Evolutionary conservation across 2,329 filamentous ascomycete genomes (phyloP).

Genomic region (Blastomyces parvus): DNA sequence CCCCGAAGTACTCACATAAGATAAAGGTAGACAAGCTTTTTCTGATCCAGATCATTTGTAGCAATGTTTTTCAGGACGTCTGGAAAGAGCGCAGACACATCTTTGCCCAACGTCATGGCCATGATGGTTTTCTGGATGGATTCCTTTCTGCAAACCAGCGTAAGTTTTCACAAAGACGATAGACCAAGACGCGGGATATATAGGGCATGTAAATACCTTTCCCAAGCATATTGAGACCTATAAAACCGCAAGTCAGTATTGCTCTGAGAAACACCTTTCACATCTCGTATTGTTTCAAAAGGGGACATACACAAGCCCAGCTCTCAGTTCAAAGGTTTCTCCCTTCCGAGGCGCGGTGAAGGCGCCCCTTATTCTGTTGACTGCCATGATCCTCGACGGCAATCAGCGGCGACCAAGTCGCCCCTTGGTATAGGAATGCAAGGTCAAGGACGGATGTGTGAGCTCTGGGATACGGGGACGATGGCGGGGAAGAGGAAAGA

Average conservation of each 20-base stretch:
- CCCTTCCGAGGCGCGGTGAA: constrained; percentile 91
- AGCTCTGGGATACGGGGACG: not conserved
- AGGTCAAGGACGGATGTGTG: not conserved
- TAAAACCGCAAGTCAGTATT: constrained; percentile 25
- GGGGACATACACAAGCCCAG: constrained; percentile 61
- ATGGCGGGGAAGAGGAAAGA: constrained; percentile 4
- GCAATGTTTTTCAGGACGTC: constrained; percentile 99
- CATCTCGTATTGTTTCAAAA: constrained; percentile 11
- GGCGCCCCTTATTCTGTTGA: constrained; percentile 89
- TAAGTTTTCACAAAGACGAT: constrained; percentile 19
- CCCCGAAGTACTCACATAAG: constrained; percentile 59
- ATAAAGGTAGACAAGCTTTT: constrained; percentile 98
- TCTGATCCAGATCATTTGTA: constrained; percentile 87
- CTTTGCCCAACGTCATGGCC: constrained; percentile 98
- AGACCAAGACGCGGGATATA: not conserved
- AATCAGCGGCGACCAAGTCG: constrained; percentile 31
- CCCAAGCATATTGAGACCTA: constrained; percentile 96
- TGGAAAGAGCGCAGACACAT: constrained; percentile 92
- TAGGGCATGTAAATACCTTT: constrained; percentile 47
- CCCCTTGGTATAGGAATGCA: constrained; percentile 24
- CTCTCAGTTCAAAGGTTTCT: constrained; percentile 94
- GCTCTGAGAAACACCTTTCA: not conserved
- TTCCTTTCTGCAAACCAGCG: constrained; percentile 59
- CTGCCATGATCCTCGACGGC: constrained; percentile 57
- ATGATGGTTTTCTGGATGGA: constrained; percentile 99